phyloP scores from a whole-genome alignment of 768 basidiomycete genomes.

The Suillus subalutaceus region DNA sequence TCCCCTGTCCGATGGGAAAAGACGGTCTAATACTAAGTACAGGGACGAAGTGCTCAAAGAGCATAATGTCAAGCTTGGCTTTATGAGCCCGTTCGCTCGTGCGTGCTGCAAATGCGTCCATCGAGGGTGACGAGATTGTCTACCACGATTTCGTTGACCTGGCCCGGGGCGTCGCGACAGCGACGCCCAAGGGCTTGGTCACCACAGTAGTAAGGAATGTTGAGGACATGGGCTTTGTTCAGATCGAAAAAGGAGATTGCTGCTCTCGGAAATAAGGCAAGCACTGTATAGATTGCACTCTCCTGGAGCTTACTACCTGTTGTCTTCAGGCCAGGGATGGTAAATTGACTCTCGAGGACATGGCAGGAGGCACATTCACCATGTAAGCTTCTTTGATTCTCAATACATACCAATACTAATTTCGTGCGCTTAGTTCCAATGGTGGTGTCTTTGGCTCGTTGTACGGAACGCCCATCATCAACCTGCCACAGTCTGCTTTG shows the following conservation, averaged over 20 bases:
- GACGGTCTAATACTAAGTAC: constrained; percentile 42
- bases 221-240: constrained; percentile 85
- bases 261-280: constrained; percentile 80
- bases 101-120: constrained; percentile 91
- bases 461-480: constrained; percentile 98
- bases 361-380: constrained; percentile 97
- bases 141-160: constrained; percentile 93
- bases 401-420: not conserved
- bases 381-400: constrained; percentile 58
- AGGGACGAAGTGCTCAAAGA: constrained; percentile 90
- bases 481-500: constrained; percentile 92
- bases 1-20: too few species aligned
- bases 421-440: constrained; percentile 69
- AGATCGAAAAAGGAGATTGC: constrained; percentile 95
- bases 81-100: constrained; percentile 96
- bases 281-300: not conserved
- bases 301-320: not conserved
- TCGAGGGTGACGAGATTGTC: constrained; percentile 93
- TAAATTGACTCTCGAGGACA: constrained; percentile 95
- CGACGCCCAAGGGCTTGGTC: constrained; percentile 96
- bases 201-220: constrained; percentile 94
- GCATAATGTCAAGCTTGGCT: constrained; percentile 97
- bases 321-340: constrained; percentile 67
- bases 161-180: too few species aligned
- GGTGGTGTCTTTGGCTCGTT: constrained; percentile 98